These are phyloP conservation scores for Colletotrichum trifolii DNA, from an alignment of 2,329 filamentous ascomycete genomes.

Conservation along the genomic window DNA sequence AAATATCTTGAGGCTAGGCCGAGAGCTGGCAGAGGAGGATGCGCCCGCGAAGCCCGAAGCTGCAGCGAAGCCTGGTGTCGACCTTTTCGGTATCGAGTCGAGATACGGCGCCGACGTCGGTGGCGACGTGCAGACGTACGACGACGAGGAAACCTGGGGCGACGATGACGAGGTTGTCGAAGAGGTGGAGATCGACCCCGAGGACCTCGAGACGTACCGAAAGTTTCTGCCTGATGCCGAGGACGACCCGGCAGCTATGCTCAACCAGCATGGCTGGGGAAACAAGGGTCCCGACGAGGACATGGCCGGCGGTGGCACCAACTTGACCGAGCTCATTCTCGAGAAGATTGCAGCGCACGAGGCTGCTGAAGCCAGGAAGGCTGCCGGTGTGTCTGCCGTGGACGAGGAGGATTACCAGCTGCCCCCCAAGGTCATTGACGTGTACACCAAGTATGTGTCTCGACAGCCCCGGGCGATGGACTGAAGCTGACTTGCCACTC, in stretches of 20 bases:
- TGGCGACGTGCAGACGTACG: constrained; percentile 58
- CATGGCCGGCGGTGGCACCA: constrained; percentile 67
- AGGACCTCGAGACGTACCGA: constrained; percentile 90
- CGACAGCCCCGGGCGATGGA: background rate
- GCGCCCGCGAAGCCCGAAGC: constrained; percentile 52
- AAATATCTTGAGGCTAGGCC: constrained; percentile 89
- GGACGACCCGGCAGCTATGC: constrained; percentile 70
- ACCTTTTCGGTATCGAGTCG: constrained; percentile 84
- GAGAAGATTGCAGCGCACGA: constrained; percentile 95
- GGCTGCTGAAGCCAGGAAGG: constrained; percentile 66
- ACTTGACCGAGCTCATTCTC: constrained; percentile 91
- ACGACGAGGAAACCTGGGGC: constrained; percentile 77
- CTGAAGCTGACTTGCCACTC: constrained; percentile 29
- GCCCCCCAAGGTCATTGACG: constrained; percentile 91
- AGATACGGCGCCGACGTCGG: constrained; percentile 71
- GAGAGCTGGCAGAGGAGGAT: constrained; percentile 88
- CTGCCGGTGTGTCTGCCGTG: constrained; percentile 59
- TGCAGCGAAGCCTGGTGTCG: constrained; percentile 51
- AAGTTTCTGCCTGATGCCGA: constrained; percentile 84
- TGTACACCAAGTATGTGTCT: constrained; percentile 81
- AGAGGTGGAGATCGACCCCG: constrained; percentile 85
- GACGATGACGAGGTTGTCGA: constrained; percentile 80
- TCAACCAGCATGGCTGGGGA: constrained; percentile 71
- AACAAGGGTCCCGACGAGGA: constrained; percentile 56
- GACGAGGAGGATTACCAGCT: constrained; percentile 90